A percentile compares a stretch with the other conserved stretches of the same genome.
phyloP scores from a whole-genome alignment of 805 yeast species.

The Starmerella potacharoeniae region DNA sequence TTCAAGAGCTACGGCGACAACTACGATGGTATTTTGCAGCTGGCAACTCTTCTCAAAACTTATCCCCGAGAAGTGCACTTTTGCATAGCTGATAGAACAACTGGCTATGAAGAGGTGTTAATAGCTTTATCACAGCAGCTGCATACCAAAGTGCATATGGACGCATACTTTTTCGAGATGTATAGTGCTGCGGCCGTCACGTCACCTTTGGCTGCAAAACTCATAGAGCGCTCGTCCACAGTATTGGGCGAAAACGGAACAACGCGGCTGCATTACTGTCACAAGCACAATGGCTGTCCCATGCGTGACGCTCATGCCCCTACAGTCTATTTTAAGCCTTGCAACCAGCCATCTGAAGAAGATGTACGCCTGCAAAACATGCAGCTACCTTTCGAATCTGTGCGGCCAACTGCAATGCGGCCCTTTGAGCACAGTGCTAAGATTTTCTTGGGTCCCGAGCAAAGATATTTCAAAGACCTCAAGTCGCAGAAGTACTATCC shows the following conservation, averaged over 20 bases:
- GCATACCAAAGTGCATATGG: conserved; percentile 28
- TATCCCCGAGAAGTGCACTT: conserved; percentile 39
- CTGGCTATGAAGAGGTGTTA: conserved; percentile 50
- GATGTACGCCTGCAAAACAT: conserved; percentile 9
- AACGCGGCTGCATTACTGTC: conserved; percentile 16
- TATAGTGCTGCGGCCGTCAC: conserved; percentile 21
- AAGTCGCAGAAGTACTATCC: conserved; percentile 11
- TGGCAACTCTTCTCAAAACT: conserved; percentile 29
- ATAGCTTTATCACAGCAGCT: conserved; percentile 28
- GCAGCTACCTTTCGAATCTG: conserved; percentile 15
- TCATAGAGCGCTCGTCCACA: conserved; percentile 16
- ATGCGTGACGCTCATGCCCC: conserved; percentile 12
- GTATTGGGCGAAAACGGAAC: conserved; percentile 9
- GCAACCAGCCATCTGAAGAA: conserved; percentile 16
- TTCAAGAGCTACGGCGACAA: conserved; percentile 37
- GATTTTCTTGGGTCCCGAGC: conserved; percentile 10
- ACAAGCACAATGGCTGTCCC: conserved; percentile 10
- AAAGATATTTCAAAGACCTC: conserved; percentile 10
- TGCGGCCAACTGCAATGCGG: conserved; percentile 4
- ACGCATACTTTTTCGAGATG: conserved; percentile 22
- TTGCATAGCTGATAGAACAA: conserved; percentile 31
- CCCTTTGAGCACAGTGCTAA: conserved; percentile 1
- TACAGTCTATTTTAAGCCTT: conserved; percentile 18
- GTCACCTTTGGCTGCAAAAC: conserved; percentile 17
- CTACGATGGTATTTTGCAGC: conserved; percentile 32